Base-by-base conservation (phyloP, 108 stramenopile genomes). In the Pseudonitzschia pungens region DNA sequence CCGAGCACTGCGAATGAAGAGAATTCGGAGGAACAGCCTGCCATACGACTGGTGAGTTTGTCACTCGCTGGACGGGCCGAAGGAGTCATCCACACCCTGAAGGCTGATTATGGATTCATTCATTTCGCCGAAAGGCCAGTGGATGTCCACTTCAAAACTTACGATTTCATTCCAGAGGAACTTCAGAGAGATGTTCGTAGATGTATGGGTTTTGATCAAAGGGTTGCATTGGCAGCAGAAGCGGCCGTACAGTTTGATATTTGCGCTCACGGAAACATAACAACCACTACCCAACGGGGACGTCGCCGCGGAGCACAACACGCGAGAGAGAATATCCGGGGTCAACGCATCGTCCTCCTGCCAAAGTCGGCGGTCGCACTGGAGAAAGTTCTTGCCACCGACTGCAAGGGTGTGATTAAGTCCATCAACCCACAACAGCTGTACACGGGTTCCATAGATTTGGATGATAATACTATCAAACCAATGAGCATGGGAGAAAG, bases 181-280 rank as follows among this genome's bases (percentile, higher is more conserved):
- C 77, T 91, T 14, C 83, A 88, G 54, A 10, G 27, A 18, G 92
- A 90, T 81, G 56, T 90, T 66, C 51, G 80, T 52, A 69, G 29
- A 29, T 51, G 57, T 53, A 31, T 67, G 50, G 72, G 77, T 59
- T 55, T 58, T 28, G 57, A 59, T 20, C 40, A 65, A 44, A 55
- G 36, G 20, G 14, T 71, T 4, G 48, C 26, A 53, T 57, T 84
- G 18, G 79, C 78, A 27, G 79, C 76, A 27, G 92, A 87, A 7
- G 76, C 80, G 44, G 89, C 86, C 62, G 88, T 91, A 22, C 74
- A 82, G 50, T 93, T 93, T 75, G 92, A 93, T 73, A 71, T 93
- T 28, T 91, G 88, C 18, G 42, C 85, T n/a, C 86, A 89, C 53
- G 77, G 77, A 40, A 71, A 44, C 41, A 75, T 75, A 24, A 74